phyloP scores from a whole-genome alignment of 768 basidiomycete genomes.

The Boletus rubroflammeus region DNA sequence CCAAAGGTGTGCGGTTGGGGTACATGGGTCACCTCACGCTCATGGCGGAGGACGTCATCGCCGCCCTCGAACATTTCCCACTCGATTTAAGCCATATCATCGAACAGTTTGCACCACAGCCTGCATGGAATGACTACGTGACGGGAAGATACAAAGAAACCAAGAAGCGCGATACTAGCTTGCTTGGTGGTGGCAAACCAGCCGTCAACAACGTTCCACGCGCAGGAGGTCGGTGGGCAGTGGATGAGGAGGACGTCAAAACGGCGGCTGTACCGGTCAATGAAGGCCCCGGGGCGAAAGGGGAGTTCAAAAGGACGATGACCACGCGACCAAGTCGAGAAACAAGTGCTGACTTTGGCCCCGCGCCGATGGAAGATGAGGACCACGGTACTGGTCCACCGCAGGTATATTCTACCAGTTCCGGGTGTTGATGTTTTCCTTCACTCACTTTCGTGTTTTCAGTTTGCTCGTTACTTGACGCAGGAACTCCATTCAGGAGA shows the following conservation, averaged over 20 bases:
- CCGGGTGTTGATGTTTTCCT: neutral
- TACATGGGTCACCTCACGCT: conserved; percentile 97
- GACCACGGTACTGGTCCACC: conserved; percentile 42
- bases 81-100: conserved; percentile 67
- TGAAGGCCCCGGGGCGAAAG: conserved; percentile 34
- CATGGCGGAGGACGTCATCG: conserved; percentile 92
- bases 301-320: conserved; percentile 56
- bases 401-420: conserved; percentile 33
- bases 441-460: neutral
- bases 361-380: conserved; percentile 46
- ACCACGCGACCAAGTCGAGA: conserved; percentile 42
- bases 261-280: conserved; percentile 21
- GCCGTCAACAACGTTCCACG: conserved; percentile 39
- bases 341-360: conserved; percentile 65
- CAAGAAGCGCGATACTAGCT: conserved; percentile 71
- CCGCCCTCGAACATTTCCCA: conserved; percentile 85
- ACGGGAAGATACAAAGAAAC: conserved; percentile 82
- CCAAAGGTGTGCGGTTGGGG: conserved; percentile 77
- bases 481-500: conserved; percentile 68
- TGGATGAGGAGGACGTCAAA: conserved; percentile 59
- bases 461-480: conserved; percentile 81
- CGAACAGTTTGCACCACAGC: conserved; percentile 63
- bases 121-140: conserved; percentile 89
- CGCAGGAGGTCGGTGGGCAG: conserved; percentile 52
- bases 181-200: conserved; percentile 86